Base-by-base conservation (phyloP, 179 eudicot species). In the Pouteria campechiana region DNA sequence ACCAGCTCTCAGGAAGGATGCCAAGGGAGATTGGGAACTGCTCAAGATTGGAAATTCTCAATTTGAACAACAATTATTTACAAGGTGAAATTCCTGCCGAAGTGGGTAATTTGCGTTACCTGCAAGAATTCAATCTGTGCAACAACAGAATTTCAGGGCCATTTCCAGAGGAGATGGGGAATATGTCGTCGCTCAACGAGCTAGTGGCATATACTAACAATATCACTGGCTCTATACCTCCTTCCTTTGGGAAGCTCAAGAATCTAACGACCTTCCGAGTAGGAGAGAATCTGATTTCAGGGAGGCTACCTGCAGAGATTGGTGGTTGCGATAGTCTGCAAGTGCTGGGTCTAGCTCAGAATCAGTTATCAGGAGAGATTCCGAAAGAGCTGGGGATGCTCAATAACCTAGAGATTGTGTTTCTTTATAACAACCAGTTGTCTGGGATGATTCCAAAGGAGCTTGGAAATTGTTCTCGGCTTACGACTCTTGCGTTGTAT, bases 341-440 rank as follows among this genome's bases (percentile, higher is more conserved):
- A 42, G 67, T 55, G 50, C 77, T 89, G 51, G 97, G 97, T 36
- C 74, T 84, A 35, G 97, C 97, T 6, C 97, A 89, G 53, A 89
- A 78, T 57, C 45, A 45, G 35, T 58, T 89, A 35, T 57, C 43
- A 44, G 97, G 97, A 25, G 52, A 49, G 35, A 28, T 89, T 25
- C 97, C 97, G 0, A 74, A 67, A 54, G 97, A 84, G 61, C 57
- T 89, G 16, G 88, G 95, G 24, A 53, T 44, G 81, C 80, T 89
- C 27, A 41, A 25, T 14, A 67, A 41, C 11, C 41, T 89, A 50
- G 81, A 60, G 5, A 89, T 78, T 15, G 54, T 88, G 53, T 65
- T 89, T 36, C 78, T 89, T 12, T 81, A 85, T 85, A 71, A 65
- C 52, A 89, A 89, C 50, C 73, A 71, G 50, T 57, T 89, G 8